A percentile compares a stretch with the other conserved stretches of the same genome.
These are phyloP conservation scores for Mycena rosella DNA, from an alignment of 768 basidiomycete species.

Conservation along the genomic window DNA sequence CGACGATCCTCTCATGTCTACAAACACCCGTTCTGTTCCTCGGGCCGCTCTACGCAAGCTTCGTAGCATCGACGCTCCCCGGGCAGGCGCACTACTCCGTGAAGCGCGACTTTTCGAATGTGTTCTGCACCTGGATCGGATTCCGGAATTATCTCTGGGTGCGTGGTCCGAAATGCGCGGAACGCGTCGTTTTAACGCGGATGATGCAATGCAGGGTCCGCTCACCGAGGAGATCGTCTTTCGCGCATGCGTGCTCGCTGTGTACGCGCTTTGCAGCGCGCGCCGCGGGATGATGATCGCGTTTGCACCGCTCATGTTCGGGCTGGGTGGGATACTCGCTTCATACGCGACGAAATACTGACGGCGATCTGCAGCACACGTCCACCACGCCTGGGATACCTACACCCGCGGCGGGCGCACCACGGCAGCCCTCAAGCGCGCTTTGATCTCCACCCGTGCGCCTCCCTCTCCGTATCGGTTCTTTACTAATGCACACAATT, in stretches of 20 bases:
- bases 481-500: not conserved
- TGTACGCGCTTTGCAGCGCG: conserved; percentile 76
- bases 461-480: not conserved
- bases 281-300: conserved; percentile 75
- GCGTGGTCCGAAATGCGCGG: conserved; percentile 28
- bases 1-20: conserved; percentile 62
- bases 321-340: conserved; percentile 71
- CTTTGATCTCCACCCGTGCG: conserved; percentile 69
- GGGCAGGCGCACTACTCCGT: conserved; percentile 66
- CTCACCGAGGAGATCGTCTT: conserved; percentile 95
- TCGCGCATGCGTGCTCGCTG: conserved; percentile 83
- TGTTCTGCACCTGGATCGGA: conserved; percentile 67
- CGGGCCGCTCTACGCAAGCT: conserved; percentile 79
- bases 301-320: conserved; percentile 88
- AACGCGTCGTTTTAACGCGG: not conserved
- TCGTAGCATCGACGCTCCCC: conserved; percentile 62
- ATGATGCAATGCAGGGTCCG: conserved; percentile 69
- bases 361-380: conserved; percentile 76
- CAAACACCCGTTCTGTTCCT: conserved; percentile 80
- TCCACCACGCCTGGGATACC: conserved; percentile 92
- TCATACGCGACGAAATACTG: not conserved
- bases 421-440: conserved; percentile 69
- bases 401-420: conserved; percentile 84
- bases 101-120: conserved; percentile 50
- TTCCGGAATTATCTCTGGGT: conserved; percentile 77